Base-by-base conservation (phyloP, 768 basidiomycete genomes). In the Trametes punicea region DNA sequence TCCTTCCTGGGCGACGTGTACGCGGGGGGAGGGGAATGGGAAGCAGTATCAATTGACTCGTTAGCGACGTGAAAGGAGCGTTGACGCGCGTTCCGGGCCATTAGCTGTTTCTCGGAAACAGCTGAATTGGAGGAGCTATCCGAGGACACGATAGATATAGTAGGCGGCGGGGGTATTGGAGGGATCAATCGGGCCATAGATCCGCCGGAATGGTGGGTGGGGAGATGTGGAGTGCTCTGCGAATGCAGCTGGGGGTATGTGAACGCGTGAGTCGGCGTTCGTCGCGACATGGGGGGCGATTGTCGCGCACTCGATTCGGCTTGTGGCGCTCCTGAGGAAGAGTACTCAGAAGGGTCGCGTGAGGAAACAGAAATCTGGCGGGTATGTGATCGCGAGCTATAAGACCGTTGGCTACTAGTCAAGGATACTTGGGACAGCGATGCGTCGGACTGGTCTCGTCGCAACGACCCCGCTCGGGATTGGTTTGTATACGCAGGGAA, bases 21-120 rank as follows among this genome's bases (percentile, higher is more conserved):
- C 2, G 81, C 77, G 3, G 81, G 79, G 0, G 80, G 81, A 6
- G 79, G 78, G 4, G 79, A 74, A 34, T 60, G 58, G 2, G 55
- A 23, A 8, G 62, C 67, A 55, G 56, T 58, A 53, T 59, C 57
- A 27, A 72, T 58, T 15, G 71, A 69, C 2, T 67, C 69, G 60
- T 81, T 81, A 4, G 67, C 66, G 48, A 81, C 64, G 40, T 77
- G 77, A 47, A 75, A 77, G 16, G 72, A 61, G 45, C 77, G 66
- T 48, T 71, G 69, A 2, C 77, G 73, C 13, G 77, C 75, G 10
- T 69, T 71, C 40, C 65, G 67, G 2, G 70, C 69, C 31, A 55
- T 61, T 3, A 55, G 40, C 33, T 66, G 62, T 39, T 66, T 64
- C 29, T 60, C 58, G 30, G 53, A 55, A 15, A 55, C 7, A 41